A percentile compares a stretch with the other conserved stretches of the same genome.
Conservation (phyloP, 768 basidiomycete species). For the Phlebiopsis gigantea region DNA sequence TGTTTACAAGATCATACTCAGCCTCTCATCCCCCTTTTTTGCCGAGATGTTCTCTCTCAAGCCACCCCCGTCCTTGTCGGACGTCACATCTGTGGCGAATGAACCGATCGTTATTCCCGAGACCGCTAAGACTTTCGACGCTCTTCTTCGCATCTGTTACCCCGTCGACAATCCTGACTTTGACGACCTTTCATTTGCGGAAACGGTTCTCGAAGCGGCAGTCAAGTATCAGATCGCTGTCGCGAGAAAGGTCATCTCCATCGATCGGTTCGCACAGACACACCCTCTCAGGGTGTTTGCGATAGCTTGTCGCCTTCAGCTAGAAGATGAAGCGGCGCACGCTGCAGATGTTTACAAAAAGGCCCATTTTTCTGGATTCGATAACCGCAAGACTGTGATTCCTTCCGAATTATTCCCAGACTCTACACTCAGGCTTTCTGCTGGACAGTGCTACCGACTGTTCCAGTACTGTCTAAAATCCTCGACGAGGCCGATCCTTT, state of each 20-base stretch:
- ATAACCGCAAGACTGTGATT: too few species aligned
- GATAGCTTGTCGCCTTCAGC: background rate
- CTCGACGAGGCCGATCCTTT: too few species aligned
- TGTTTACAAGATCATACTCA: background rate
- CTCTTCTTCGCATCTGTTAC: constrained; percentile 22
- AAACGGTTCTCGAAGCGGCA: constrained; percentile 20
- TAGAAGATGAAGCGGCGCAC: background rate
- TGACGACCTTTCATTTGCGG: constrained; percentile 4
- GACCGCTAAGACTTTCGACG: constrained; percentile 16
- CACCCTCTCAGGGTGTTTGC: background rate
- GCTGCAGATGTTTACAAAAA: background rate
- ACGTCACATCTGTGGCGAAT: background rate
- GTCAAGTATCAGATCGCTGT: constrained; percentile 23
- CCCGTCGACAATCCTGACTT: constrained; percentile 16
- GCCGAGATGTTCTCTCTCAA: background rate
- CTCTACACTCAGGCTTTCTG: too few species aligned
- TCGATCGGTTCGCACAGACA: background rate
- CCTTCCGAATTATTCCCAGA: too few species aligned
- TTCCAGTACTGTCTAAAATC: too few species aligned
- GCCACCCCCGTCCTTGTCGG: background rate
- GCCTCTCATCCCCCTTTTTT: background rate
- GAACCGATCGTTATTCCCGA: constrained; percentile 13
- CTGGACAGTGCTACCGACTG: too few species aligned
- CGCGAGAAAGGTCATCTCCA: constrained; percentile 6
- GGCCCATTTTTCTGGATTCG: too few species aligned